Base-by-base conservation (phyloP, 345 rosid genomes). In the Brassica cretica region DNA sequence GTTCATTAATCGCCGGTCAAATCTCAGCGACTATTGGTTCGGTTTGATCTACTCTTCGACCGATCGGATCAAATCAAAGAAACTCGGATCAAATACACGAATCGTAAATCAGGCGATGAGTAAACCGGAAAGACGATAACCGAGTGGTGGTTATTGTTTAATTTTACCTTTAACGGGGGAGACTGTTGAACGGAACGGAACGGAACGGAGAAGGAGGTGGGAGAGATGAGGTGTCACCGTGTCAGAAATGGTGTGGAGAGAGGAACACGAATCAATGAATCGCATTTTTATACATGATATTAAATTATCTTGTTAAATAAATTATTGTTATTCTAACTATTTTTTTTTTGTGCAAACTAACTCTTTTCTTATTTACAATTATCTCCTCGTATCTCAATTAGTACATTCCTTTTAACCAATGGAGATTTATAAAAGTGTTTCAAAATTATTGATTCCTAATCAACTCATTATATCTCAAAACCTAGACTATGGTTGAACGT, bases 201-300 rank as follows among this genome's bases (percentile, higher is more conserved):
- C 82, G 82, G 75, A 14, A 74, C 82, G 78, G 82, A 46, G 71
- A 19, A 25, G 77, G 59, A 25, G 66, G 66, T 58, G 70, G 8
- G 66, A 27, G 51, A 69, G 79, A 46, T 80, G 79, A 80, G 83
- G 79, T 80, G 83, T 21, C 24, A 21, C 24, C 24, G 24, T 21
- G 24, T 75, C 83, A 70, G n/a, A 7, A 8, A 55, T 51, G 14
- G 71, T 68, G 71, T 66, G 55, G 71, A 32, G 58, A 46, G 55
- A 46, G 65, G 32, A 55, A 30, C 66, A 51, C 15, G 76, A 73
- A 37, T 73, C 77, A 78, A 78, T 61, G 77, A 70, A 70, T 80
- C 76, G 76, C 71, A 19, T 73, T 74, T 80, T 80, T 80, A 74
- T 79, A 74, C 75, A 53, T 63, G 75, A 58, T 14, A 59, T 24